A percentile compares a stretch with the other conserved stretches of the same genome.
Conservation (phyloP, 306 rosid genomes). For the Inga laurina region DNA sequence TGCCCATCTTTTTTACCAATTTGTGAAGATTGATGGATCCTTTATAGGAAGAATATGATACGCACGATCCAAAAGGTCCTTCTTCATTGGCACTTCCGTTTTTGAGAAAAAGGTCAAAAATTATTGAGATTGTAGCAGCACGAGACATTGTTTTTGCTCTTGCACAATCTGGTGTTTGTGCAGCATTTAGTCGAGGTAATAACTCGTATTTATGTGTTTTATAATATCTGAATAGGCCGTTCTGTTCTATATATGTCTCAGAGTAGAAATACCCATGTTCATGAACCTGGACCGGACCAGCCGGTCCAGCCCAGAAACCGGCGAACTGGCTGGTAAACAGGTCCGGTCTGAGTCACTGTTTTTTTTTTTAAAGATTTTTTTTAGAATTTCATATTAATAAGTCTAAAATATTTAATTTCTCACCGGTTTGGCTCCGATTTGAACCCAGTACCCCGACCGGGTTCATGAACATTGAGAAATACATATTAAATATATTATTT, state of each 20-base stretch:
- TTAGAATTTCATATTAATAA: too few species aligned
- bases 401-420: too few species aligned
- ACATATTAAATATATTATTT: slow-evolving; percentile 14
- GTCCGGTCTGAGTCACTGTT: too few species aligned
- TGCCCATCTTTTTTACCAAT: background rate
- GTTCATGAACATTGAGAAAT: too few species aligned
- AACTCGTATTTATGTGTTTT: background rate
- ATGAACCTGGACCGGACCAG: too few species aligned
- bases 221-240: background rate
- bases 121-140: slow-evolving; percentile 61
- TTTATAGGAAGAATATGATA: slow-evolving; percentile 58
- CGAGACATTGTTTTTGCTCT: slow-evolving; percentile 56
- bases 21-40: slow-evolving; percentile 25
- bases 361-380: too few species aligned
- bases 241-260: background rate
- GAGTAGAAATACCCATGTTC: slow-evolving; percentile 13
- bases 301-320: too few species aligned
- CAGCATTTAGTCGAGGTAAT: slow-evolving; percentile 59
- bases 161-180: slow-evolving; percentile 64
- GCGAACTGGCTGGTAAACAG: too few species aligned
- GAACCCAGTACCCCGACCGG: too few species aligned
- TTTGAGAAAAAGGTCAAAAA: slow-evolving; percentile 57
- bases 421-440: too few species aligned
- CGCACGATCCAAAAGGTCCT: slow-evolving; percentile 60
- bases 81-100: slow-evolving; percentile 42